A percentile compares a stretch with the other conserved stretches of the same genome.
phyloP scores from a whole-genome alignment of 768 basidiomycete species.

The Tremella mesenterica region DNA sequence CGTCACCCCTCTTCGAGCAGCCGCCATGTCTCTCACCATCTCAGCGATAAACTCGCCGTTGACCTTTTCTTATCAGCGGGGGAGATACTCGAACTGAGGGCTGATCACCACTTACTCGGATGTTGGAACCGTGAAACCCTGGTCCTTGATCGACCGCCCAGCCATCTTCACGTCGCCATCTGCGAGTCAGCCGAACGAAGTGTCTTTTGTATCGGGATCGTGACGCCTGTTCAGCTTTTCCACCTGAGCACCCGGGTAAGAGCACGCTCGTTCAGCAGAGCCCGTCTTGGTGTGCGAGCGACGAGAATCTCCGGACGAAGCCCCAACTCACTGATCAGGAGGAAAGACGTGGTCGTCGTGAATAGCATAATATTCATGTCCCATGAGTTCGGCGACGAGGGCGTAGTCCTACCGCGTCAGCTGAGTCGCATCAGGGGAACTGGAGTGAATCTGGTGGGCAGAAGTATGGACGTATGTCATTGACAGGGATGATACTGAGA shows the following conservation, averaged over 20 bases:
- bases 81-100: background rate
- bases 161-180: background rate
- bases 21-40: background rate
- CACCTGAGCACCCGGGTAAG: too few relatives aligned
- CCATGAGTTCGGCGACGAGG: conserved; percentile 23
- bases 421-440: background rate
- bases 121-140: background rate
- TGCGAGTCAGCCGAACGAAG: background rate
- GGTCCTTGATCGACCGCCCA: background rate
- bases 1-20: background rate
- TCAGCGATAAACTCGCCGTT: background rate
- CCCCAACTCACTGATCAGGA: background rate
- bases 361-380: conserved; percentile 31
- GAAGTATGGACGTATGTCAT: too few relatives aligned
- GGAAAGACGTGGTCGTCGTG: conserved; percentile 18
- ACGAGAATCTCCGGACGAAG: too few relatives aligned
- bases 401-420: conserved; percentile 23
- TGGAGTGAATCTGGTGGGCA: too few relatives aligned
- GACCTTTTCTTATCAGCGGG: background rate
- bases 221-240: too few relatives aligned
- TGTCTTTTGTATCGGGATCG: background rate
- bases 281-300: too few relatives aligned
- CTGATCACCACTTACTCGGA: background rate
- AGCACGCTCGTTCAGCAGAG: too few relatives aligned
- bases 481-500: too few relatives aligned